phyloP scores from a whole-genome alignment of 257 asterid species.

The Ophiorrhiza pumila region DNA sequence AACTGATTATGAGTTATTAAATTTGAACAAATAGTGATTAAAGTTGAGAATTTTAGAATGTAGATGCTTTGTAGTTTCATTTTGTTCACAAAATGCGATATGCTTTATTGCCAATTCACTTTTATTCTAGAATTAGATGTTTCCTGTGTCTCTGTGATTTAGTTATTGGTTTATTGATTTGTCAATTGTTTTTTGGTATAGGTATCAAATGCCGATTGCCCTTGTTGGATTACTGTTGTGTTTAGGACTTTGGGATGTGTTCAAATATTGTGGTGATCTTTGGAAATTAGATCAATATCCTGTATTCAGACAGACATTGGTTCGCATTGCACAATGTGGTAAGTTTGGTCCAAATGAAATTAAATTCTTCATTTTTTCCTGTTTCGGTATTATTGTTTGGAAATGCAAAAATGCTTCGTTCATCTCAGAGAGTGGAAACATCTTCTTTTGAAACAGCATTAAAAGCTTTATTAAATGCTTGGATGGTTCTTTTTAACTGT shows the following conservation, averaged over 20 bases:
- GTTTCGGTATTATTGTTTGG: background rate
- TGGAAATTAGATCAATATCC: constrained; percentile 65
- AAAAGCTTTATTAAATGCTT: background rate
- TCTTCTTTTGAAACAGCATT: background rate
- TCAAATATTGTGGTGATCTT: constrained; percentile 49
- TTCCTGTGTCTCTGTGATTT: background rate
- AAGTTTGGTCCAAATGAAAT: constrained; percentile 26
- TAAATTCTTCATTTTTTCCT: background rate
- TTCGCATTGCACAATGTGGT: constrained; percentile 76
- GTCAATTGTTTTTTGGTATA: constrained; percentile 24
- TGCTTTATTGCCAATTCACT: background rate
- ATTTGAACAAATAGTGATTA: background rate
- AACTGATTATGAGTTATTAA: background rate
- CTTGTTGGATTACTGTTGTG: constrained; percentile 68
- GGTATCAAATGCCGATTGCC: constrained; percentile 85
- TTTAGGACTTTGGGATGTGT: constrained; percentile 81
- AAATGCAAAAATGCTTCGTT: background rate
- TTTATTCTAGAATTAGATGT: background rate
- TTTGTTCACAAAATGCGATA: background rate
- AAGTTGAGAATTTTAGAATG: background rate
- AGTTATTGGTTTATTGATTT: background rate
- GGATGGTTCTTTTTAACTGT: background rate
- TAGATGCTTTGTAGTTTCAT: background rate
- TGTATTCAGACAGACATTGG: constrained; percentile 36
- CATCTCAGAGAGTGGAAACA: background rate